phyloP scores from a whole-genome alignment of 345 rosid genomes.

The Noccaea bulbosa region DNA sequence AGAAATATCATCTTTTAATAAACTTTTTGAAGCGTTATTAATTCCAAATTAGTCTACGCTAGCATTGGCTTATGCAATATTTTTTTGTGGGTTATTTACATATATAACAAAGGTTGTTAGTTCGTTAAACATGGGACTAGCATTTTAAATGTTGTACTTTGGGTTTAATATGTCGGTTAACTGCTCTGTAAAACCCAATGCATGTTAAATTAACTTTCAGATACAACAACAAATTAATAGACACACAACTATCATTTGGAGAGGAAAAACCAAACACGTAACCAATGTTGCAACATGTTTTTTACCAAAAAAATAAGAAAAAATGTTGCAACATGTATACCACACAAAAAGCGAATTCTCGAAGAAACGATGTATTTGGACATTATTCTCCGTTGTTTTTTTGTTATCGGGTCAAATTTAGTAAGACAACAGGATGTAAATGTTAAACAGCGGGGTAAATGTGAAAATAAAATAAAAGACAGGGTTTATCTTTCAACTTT shows the following conservation, averaged over 20 bases:
- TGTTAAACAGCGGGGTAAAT: neutral
- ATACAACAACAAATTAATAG: too few species aligned
- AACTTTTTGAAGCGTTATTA: neutral
- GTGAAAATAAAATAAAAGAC: neutral
- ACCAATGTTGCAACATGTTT: too few species aligned
- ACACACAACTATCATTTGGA: too few species aligned
- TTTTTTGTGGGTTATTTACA: neutral
- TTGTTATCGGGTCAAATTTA: neutral
- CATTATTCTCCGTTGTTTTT: too few species aligned
- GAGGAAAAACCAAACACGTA: too few species aligned
- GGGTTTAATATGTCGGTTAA: neutral
- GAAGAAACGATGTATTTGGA: too few species aligned
- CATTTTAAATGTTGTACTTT: neutral
- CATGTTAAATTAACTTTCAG: too few species aligned
- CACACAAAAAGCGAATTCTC: too few species aligned
- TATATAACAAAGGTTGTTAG: neutral
- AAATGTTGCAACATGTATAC: too few species aligned
- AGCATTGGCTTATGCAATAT: neutral
- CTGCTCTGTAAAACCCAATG: neutral
- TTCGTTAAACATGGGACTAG: neutral
- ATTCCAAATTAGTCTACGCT: neutral
- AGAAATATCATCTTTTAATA: constrained; percentile 20
- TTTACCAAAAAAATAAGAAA: too few species aligned
- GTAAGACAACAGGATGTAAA: constrained; percentile 1
- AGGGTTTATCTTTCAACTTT: neutral